These are phyloP conservation scores for Polymyxa betae DNA, from an alignment of 208 protist species.

Conservation along the genomic window DNA sequence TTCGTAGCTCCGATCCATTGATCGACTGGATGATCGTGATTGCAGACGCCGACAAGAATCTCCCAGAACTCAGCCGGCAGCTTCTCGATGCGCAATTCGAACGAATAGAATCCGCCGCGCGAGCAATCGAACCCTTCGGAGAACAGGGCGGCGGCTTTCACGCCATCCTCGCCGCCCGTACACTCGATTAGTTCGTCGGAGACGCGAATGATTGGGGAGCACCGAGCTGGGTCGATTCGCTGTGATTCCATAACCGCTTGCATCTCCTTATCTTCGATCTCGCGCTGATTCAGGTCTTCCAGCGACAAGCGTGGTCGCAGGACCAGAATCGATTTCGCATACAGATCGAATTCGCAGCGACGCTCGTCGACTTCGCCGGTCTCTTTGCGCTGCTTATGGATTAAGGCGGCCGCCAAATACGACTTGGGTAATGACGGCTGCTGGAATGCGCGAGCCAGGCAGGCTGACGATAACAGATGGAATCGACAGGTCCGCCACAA, in stretches of 20 bases:
- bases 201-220: neutral
- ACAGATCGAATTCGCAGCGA: slow-evolving; percentile 20
- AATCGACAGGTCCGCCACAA: slow-evolving; percentile 47
- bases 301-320: slow-evolving; percentile 37
- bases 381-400: slow-evolving; percentile 31
- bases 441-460: slow-evolving; percentile 34
- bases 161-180: neutral
- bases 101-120: neutral
- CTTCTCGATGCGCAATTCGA: slow-evolving; percentile 27
- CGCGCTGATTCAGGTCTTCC: slow-evolving; percentile 11
- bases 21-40: slow-evolving; percentile 29
- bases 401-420: slow-evolving; percentile 42
- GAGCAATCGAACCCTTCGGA: slow-evolving; percentile 17
- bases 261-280: neutral
- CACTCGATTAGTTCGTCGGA: neutral
- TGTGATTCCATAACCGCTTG: slow-evolving; percentile 33
- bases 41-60: neutral
- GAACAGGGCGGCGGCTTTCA: slow-evolving; percentile 34
- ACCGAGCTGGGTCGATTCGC: neutral
- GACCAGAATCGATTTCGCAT: slow-evolving; percentile 51
- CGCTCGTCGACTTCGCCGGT: slow-evolving; percentile 35
- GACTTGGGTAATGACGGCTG: neutral
- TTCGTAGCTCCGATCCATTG: neutral
- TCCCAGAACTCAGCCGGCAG: slow-evolving; percentile 45
- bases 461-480: slow-evolving; percentile 50